Conservation (phyloP, 2,329 filamentous ascomycete species). For the Grosmannia clavigera region DNA sequence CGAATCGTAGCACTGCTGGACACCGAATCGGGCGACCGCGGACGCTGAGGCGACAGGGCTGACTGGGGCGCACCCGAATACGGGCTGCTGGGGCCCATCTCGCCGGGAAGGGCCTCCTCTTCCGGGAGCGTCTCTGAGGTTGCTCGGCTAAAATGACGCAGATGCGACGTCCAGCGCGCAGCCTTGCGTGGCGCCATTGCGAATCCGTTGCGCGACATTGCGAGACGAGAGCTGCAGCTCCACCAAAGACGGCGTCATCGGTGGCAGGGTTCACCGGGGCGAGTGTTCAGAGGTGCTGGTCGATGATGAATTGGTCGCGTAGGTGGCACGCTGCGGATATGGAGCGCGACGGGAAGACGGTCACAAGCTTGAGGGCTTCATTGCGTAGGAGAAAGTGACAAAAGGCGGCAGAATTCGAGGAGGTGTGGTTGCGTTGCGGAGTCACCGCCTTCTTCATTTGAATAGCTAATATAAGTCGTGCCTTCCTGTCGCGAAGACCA, state of each 20-base stretch:
- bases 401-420: constrained; percentile 6
- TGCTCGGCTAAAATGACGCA: constrained; percentile 36
- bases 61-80: not conserved
- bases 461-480: not conserved
- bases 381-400: not conserved
- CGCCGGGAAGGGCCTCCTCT: not conserved
- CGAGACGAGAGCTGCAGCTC: constrained; percentile 1
- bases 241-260: not conserved
- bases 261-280: not conserved
- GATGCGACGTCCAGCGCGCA: constrained; percentile 37
- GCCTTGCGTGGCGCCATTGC: constrained; percentile 32
- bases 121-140: not conserved
- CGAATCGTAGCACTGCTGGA: constrained; percentile 38
- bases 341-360: not conserved
- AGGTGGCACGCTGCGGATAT: not conserved
- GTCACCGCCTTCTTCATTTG: constrained; percentile 8
- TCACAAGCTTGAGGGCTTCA: not conserved
- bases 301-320: not conserved
- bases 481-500: not conserved
- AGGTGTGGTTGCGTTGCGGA: not conserved
- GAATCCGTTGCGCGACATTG: constrained; percentile 30
- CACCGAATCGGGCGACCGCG: constrained; percentile 32
- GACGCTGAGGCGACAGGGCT: constrained; percentile 21
- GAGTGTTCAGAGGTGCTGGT: not conserved
- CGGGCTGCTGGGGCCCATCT: not conserved